Evolutionary conservation across 78 protist species (phyloP), one percentile per base, ranked within the genome.

Genomic region (Carpediemonas membranifera): DNA sequence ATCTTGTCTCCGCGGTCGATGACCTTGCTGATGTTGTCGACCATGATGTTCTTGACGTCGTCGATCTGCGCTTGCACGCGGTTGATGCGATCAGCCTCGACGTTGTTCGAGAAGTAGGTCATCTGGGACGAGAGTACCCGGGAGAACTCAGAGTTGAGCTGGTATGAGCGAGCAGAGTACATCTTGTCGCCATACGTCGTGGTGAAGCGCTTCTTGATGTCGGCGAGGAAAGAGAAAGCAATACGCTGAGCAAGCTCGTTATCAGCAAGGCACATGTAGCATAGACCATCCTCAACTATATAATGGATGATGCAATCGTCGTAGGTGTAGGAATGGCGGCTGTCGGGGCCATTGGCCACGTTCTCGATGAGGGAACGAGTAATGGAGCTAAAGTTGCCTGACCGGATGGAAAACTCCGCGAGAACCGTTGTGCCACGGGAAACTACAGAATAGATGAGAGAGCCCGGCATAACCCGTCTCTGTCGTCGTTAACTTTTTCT

Each of bases 231-330:
- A 28, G 83, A 57, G 57, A 89, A 85, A 27, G 54, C 68, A 1
- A 57, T 33, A 24, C 69, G 65, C 28, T 52, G n/a, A 11, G 73
- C 86, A 39, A 84, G 82, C 54, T 67, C 75, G 58, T 85, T 80
- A 54, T 87, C 92, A 36, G 90, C 84, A 85, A 87, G 75, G 78
- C 96, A 88, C 53, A 90, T 37, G 77, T 81, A 87, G 1, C 73
- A 58, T n/a, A 81, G 24, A 1, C 83, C 69, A 25, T 81, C 85
- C 36, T 50, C 43, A 41, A 78, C 81, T 36, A 82, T 59, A 77
- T 82, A 85, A 65, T 87, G 92, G 71, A 87, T 87, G 51, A 80
- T 63, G 76, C 75, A 70, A 16, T 61, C 59, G 73, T 90, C 95
- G 69, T 85, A 85, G 27, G 71, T 77, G 69, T 90, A 90, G 39